Base-by-base conservation (phyloP, 192 early-diverging fungal species). In the Allomyces javanicus region DNA sequence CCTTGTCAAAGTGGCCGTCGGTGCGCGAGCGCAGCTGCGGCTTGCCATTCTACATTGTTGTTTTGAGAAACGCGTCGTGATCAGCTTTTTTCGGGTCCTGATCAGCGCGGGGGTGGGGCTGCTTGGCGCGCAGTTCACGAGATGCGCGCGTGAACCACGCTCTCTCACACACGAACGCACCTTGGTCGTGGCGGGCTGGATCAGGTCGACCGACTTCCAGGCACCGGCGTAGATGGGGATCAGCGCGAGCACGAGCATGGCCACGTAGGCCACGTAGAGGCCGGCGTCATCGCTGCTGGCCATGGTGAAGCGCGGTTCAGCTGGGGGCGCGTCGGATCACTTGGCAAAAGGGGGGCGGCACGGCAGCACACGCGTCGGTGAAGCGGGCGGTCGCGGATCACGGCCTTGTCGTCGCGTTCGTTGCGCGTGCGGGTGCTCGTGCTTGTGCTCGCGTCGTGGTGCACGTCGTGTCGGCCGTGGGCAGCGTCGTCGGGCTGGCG, bases 141-240 rank as follows among this genome's bases (percentile, higher is more conserved):
- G 9, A 12, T 45, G 72, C 24, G 63, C 40, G 25, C 7, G 55
- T 22, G 24, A 6, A 40, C 33, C 33, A 40, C 0, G 33, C 33
- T 40, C 33, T 7, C 33, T 40, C 33, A 40, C 33, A 40, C 33
- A 40, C 7, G 33, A 40, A 40, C 33, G 33, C 33, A 40, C 33
- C 33, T 40, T 40, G 33, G 33, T 40, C 33, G 33, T 3, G 33
- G 33, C 33, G 0, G 33, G 33, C 33, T 80, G 82, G 58, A 82
- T 77, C 66, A 77, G 75, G 70, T 82, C 77, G 67, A 91, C 72
- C n/a, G 86, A 78, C 40, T 79, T 83, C 64, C 79, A 80, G 12
- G 93, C 88, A 22, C 94, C 94, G 72, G 78, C 77, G 77, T 90
- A 89, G 67, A 97, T 94, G 21, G 93, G 92, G 26, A 81, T 72